Evolutionary conservation across 805 yeast genomes (phyloP), one percentile per base, ranked within the genome.

Genomic region (Lipomyces chichibuensis): DNA sequence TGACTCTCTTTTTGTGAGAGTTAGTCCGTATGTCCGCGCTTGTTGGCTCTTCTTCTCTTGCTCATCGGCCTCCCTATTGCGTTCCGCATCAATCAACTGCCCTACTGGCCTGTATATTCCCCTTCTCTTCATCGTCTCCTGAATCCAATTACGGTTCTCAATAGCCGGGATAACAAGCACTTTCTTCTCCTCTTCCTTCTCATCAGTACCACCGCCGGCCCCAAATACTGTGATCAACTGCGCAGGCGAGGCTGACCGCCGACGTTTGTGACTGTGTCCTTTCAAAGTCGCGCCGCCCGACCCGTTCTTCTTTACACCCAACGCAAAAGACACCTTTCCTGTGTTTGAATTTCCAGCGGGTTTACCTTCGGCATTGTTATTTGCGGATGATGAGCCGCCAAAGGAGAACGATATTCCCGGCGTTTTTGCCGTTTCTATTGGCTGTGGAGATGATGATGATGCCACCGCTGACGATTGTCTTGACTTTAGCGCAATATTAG

Each of bases 121-220:
- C 37, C 53, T 66, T 61, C 55, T 59, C 65, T 61, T 61, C 52
- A 54, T 23, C 23, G 65, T 59, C 64, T 64, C 67, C 51, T 68
- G 67, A 14, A 67, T 63, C 71, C 71, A 68, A 64, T 68, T 67
- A 51, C 58, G 55, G 43, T 66, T 68, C 54, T 58, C 49, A 17
- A 65, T 64, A 11, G 71, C 67, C 27, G 63, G 63, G 17, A 69
- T 69, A 52, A 69, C 71, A 33, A 63, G 51, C 14, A 29, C 51
- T 20, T 27, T 59, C 53, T n/a, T 35, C 25, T 62, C 59, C n/a
- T 55, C 59, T 25, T 52, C 52, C 17, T 37, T 53, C 27, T 49
- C 46, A 39, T 35, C 51, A 9, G 60, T 60, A 43, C n/a, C 46
- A 7, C 69, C 70, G n/a, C 25, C 54, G 3, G 57, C 39, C 20